phyloP scores from a whole-genome alignment of 2,329 filamentous ascomycete species.

The Botryotinia calthae region DNA sequence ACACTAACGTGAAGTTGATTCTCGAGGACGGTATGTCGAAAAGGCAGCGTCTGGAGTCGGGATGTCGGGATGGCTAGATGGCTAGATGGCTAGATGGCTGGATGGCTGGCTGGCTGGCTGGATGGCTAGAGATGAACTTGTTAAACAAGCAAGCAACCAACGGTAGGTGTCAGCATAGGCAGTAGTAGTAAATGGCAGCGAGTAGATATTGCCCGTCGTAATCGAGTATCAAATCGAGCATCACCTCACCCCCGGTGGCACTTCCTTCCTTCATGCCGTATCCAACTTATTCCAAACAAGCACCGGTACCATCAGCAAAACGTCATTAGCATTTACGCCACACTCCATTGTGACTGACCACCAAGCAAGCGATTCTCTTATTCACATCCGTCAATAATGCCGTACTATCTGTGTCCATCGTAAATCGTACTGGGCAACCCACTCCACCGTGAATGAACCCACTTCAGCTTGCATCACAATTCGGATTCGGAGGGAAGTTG shows the following conservation, averaged over 20 bases:
- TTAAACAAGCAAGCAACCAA: neutral
- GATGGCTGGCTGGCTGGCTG: too few relatives aligned
- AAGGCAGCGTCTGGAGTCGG: neutral
- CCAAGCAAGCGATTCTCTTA: neutral
- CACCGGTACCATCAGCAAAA: neutral
- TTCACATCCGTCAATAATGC: neutral
- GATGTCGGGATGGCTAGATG: neutral
- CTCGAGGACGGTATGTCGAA: neutral
- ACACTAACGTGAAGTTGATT: neutral
- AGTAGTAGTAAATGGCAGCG: neutral
- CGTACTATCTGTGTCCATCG: neutral
- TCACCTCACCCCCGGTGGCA: too few relatives aligned
- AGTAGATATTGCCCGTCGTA: neutral
- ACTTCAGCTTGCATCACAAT: slow-evolving; percentile 1
- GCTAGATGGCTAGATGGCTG: neutral
- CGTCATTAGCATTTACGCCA: neutral
- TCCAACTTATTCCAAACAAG: neutral
- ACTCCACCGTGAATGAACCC: neutral
- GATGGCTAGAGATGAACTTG: too few relatives aligned
- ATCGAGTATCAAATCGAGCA: neutral
- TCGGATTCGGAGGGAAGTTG: neutral
- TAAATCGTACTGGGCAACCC: neutral
- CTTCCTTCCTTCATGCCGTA: neutral
- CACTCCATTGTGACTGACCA: slow-evolving; percentile 7
- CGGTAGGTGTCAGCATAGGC: neutral